Base-by-base conservation (phyloP, 2,329 filamentous ascomycete species). In the Plenodomus tracheiphilus region DNA sequence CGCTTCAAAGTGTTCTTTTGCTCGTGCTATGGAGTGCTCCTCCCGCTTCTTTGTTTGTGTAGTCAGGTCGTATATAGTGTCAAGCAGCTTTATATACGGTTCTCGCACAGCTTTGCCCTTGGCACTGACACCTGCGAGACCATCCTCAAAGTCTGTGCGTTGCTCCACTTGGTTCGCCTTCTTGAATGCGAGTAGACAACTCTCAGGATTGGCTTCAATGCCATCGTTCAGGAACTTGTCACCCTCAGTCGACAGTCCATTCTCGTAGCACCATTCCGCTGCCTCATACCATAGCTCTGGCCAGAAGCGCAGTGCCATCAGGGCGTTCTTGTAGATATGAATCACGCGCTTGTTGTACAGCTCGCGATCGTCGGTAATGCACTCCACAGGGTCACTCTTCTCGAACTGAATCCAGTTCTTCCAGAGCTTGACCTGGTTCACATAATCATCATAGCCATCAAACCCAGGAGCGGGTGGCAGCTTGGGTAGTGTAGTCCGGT, bases 251-350 rank as follows among this genome's bases (percentile, higher is more conserved):
- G 83, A 80, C 59, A 92, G 76, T 38, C 83, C 83, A 61, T 94
- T 91, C 46, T 87, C 82, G 64, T 91, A 91, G 71, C 90, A 96
- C 84, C 93, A 97, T 58, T 96, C 89, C 1, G 92, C 89, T 9
- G 91, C 93, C 51, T 97, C 91, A 41, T 91, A 92, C 94, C 94
- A 99, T 61, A 97, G 86, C 68, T 96, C 89, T 3, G 94, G 92
- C 84, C 93, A 94, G 74, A 97, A 99, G 42, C 92, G 86, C 46
- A 99, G 77, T 3, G 91, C 87, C 88, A 97, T 96, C 39, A 96
- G 77, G 4, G 93, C 91, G 70, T 97, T 93, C 70, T 91, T 94
- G 78, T 96, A 97, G 56, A 90, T 87, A 71, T 95, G 96, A 7
- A 97, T 73, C 36, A 97, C 83, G 35, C 94, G 86, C 58, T 88